Evolutionary conservation across 306 rosid species (phyloP).

Genomic region (Cucumis cinereus): DNA sequence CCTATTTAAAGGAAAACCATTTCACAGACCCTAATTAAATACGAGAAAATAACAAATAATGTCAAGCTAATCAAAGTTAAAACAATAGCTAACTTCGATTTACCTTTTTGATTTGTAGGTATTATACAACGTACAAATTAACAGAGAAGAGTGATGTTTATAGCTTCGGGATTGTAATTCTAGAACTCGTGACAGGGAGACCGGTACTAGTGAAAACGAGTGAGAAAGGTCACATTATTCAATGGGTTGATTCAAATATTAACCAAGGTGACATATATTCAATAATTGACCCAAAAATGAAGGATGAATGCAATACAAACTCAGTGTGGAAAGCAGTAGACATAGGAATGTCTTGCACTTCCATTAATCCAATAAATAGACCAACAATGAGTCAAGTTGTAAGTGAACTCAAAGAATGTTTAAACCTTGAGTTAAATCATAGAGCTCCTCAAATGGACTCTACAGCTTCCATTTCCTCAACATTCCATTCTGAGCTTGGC

Average conservation of each 20-base stretch:
- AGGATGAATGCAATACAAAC: background rate
- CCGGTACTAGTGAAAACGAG: background rate
- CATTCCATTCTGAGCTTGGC: background rate
- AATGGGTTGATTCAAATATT: background rate
- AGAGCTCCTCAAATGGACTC: background rate
- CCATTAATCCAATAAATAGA: background rate
- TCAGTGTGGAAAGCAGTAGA: slow-evolving; percentile 4
- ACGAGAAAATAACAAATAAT: no score
- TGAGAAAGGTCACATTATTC: background rate
- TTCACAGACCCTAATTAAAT: no score
- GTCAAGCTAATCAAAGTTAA: no score
- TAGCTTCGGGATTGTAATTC: slow-evolving; percentile 5
- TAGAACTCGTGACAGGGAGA: background rate
- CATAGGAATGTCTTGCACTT: background rate
- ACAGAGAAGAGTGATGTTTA: slow-evolving; percentile 11
- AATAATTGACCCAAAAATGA: background rate
- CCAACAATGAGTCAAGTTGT: slow-evolving; percentile 2
- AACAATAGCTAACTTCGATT: no score
- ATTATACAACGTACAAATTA: background rate
- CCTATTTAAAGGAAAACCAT: no score
- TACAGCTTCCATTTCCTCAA: background rate
- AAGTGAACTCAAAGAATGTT: background rate
- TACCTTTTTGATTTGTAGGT: background rate
- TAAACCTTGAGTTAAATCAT: background rate
- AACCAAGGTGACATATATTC: slow-evolving; percentile 3